Conservation (phyloP, 441 rosid genomes). For the Syzygium malaccense region DNA sequence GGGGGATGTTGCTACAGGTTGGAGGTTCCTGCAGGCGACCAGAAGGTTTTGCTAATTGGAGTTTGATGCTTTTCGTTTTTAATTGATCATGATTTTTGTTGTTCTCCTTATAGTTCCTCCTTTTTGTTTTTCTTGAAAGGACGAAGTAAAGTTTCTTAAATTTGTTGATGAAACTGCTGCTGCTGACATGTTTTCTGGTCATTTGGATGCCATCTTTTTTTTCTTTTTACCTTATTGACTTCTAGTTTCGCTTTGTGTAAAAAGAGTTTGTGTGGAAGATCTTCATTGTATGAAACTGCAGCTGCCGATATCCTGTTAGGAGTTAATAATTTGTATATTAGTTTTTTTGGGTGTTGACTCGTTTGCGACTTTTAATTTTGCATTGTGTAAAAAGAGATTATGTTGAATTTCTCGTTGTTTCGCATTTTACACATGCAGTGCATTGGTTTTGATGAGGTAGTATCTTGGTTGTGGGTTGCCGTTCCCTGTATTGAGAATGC, state of each 20-base stretch:
- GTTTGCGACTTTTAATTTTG: not conserved
- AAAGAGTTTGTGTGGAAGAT: not conserved
- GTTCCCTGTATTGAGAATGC: not conserved
- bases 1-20: slow-evolving; percentile 55
- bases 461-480: not conserved
- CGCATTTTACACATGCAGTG: not conserved
- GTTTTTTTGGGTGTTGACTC: not conserved
- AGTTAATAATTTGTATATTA: not conserved
- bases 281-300: not conserved
- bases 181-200: not conserved
- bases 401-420: not conserved
- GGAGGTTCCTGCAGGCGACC: slow-evolving; percentile 56
- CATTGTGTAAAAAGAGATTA: not conserved
- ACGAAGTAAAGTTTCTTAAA: not conserved
- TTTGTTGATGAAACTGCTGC: not conserved
- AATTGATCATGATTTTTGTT: not conserved
- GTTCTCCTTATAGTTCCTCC: not conserved
- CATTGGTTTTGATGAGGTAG: not conserved
- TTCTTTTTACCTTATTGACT: not conserved
- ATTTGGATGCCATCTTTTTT: not conserved
- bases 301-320: not conserved
- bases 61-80: not conserved
- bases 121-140: not conserved
- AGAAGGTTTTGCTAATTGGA: slow-evolving; percentile 31
- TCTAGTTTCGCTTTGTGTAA: not conserved